Percentiles rank a stretch among this genome's conserved stretches.
These are phyloP conservation scores for Crepidotus variabilis DNA, from an alignment of 768 basidiomycete species.

Conservation along the genomic window DNA sequence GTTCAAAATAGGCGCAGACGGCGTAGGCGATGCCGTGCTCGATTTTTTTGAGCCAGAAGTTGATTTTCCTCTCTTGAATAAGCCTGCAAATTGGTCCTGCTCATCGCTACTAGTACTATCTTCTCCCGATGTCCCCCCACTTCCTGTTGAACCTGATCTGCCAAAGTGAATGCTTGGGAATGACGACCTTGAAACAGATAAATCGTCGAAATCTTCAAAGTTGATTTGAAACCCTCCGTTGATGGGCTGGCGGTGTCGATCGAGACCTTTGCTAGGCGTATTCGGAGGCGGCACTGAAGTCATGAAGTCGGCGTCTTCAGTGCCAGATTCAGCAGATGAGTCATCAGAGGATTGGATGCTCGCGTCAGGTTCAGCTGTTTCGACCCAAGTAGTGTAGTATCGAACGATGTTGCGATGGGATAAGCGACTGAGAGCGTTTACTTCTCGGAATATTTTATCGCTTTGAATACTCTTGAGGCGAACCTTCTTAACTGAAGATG, in stretches of 20 bases:
- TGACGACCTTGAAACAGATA: slow-evolving; percentile 51
- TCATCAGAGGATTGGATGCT: slow-evolving; percentile 48
- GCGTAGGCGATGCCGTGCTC: slow-evolving; percentile 18
- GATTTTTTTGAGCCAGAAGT: slow-evolving; percentile 9
- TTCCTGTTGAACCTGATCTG: slow-evolving; percentile 32
- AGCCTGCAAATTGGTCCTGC: slow-evolving; percentile 33
- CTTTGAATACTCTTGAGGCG: slow-evolving; percentile 73
- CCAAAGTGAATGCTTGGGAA: slow-evolving; percentile 89
- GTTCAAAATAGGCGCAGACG: slow-evolving; percentile 27
- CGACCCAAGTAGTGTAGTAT: slow-evolving; percentile 91
- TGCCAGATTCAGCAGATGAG: slow-evolving; percentile 35
- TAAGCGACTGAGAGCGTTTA: slow-evolving; percentile 82
- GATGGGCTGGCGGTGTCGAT: slow-evolving; percentile 32
- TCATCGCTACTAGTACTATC: slow-evolving; percentile 33
- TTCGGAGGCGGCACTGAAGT: slow-evolving; percentile 39
- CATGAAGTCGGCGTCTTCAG: slow-evolving; percentile 37
- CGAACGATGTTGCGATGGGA: slow-evolving; percentile 90
- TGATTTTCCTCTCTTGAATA: slow-evolving; percentile 19
- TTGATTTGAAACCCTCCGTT: slow-evolving; percentile 63
- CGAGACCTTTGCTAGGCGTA: slow-evolving; percentile 4
- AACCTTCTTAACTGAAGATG: slow-evolving; percentile 76
- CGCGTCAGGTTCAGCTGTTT: slow-evolving; percentile 53
- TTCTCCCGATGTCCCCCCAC: slow-evolving; percentile 22
- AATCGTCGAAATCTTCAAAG: slow-evolving; percentile 58
- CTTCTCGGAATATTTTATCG: slow-evolving; percentile 90